Percentiles rank a stretch among this genome's conserved stretches.
Evolutionary conservation across 495 filamentous ascomycete genomes (phyloP).

Genomic region (Penicillium egyptiacum): DNA sequence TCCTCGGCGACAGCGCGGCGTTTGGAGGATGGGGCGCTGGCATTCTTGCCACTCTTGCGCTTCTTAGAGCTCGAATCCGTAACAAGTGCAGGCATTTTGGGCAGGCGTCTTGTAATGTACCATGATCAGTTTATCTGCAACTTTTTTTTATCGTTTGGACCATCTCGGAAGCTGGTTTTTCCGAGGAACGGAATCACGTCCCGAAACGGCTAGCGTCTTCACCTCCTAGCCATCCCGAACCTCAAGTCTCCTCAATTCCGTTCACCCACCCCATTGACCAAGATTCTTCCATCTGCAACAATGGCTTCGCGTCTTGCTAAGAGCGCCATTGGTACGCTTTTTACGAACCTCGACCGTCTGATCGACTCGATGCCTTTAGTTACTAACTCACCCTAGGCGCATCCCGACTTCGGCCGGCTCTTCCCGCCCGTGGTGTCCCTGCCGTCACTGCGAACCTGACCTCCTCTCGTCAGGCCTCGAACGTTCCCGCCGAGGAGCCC

Average conservation of each 20-base stretch:
- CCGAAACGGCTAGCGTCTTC: slow-evolving; percentile 78
- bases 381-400: slow-evolving; percentile 63
- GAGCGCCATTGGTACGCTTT: slow-evolving; percentile 80
- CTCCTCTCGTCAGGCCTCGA: slow-evolving; percentile 67
- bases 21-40: slow-evolving; percentile 40
- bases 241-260: slow-evolving; percentile 48
- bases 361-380: slow-evolving; percentile 17
- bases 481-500: slow-evolving; percentile 77
- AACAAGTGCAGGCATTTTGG: slow-evolving; percentile 35
- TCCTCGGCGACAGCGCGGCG: slow-evolving; percentile 46
- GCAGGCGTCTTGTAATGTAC: neutral
- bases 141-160: slow-evolving; percentile 37
- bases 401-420: slow-evolving; percentile 77
- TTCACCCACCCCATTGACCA: slow-evolving; percentile 43
- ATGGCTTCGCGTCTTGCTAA: slow-evolving; percentile 96
- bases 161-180: slow-evolving; percentile 42
- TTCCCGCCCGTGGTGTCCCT: slow-evolving; percentile 65
- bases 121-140: slow-evolving; percentile 11
- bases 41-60: slow-evolving; percentile 42
- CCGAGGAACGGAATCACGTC: slow-evolving; percentile 58
- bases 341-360: neutral
- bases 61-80: slow-evolving; percentile 40
- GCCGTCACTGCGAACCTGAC: slow-evolving; percentile 65
- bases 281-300: slow-evolving; percentile 51
- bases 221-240: slow-evolving; percentile 72